These are phyloP conservation scores for Ophiostoma populinum DNA, from an alignment of 2,329 filamentous ascomycete species.

Conservation along the genomic window DNA sequence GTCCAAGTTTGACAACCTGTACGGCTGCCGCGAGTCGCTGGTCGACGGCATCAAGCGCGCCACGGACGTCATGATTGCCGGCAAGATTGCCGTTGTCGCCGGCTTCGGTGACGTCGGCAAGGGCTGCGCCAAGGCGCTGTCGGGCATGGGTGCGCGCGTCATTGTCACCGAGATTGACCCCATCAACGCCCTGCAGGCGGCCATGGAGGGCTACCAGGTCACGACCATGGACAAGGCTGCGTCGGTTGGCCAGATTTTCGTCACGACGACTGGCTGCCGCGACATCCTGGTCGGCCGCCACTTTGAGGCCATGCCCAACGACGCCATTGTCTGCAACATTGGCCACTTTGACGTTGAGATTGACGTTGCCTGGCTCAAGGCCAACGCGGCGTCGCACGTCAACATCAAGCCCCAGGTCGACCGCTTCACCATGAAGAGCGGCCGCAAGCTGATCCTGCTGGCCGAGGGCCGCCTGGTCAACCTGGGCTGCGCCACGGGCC, in stretches of 20 bases:
- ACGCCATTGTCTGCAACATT: conserved; percentile 99
- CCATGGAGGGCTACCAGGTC: conserved; percentile 93
- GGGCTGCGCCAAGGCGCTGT: conserved; percentile 90
- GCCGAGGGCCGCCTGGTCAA: conserved; percentile 98
- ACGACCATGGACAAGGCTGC: conserved; percentile 94
- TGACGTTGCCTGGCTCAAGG: conserved; percentile 98
- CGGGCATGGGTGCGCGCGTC: conserved; percentile 93
- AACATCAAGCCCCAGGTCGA: conserved; percentile 99
- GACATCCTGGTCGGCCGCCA: conserved; percentile 86
- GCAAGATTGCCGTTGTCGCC: conserved; percentile 94
- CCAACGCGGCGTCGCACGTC: conserved; percentile 79
- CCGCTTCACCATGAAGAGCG: conserved; percentile 85
- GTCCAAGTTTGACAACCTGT: conserved; percentile 99
- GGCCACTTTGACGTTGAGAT: conserved; percentile 99
- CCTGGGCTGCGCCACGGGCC: conserved; percentile 94
- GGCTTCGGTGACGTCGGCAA: conserved; percentile 99
- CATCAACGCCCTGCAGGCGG: conserved; percentile 98
- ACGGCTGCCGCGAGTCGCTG: conserved; percentile 97
- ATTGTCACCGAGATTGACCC: conserved; percentile 94
- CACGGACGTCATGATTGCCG: conserved; percentile 99
- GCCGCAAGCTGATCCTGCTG: conserved; percentile 94
- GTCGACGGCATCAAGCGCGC: conserved; percentile 99
- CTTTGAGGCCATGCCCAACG: conserved; percentile 92
- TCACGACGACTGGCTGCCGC: conserved; percentile 97
- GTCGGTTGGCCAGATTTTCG: conserved; percentile 82